phyloP scores from a whole-genome alignment of 805 yeast genomes.

The Yamadazyma takamatsuzukensis region DNA sequence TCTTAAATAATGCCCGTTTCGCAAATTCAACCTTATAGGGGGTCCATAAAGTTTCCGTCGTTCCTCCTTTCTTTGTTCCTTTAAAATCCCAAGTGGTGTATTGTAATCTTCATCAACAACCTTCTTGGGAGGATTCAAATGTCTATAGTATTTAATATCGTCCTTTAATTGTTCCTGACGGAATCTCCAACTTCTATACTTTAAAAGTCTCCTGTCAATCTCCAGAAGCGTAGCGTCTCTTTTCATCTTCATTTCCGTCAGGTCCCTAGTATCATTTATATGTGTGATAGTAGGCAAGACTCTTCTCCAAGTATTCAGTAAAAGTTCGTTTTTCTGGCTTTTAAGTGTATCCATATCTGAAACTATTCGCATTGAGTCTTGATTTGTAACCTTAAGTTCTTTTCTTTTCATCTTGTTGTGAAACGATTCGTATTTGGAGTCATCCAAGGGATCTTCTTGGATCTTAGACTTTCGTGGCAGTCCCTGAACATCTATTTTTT shows the following conservation, averaged over 20 bases:
- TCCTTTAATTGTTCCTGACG: slow-evolving; percentile 24
- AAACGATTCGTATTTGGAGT: slow-evolving; percentile 38
- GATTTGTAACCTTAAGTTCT: slow-evolving; percentile 55
- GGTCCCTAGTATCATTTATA: slow-evolving; percentile 46
- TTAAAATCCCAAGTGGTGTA: slow-evolving; percentile 20
- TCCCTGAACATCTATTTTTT: too few relatives aligned
- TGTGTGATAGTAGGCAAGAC: slow-evolving; percentile 46
- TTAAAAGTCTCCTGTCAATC: slow-evolving; percentile 32
- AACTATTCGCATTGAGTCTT: slow-evolving; percentile 51
- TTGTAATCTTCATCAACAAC: slow-evolving; percentile 9
- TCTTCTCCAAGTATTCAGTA: slow-evolving; percentile 45
- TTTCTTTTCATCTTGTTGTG: slow-evolving; percentile 62
- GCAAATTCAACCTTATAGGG: slow-evolving; percentile 29
- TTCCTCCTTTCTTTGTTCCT: slow-evolving; percentile 18
- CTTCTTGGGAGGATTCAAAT: neutral
- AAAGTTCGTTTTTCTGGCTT: slow-evolving; percentile 38
- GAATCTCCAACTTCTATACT: slow-evolving; percentile 37
- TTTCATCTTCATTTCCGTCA: slow-evolving; percentile 49
- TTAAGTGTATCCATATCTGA: slow-evolving; percentile 55
- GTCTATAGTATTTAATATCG: slow-evolving; percentile 17
- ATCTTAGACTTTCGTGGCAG: slow-evolving; percentile 10
- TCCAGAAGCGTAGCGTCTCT: slow-evolving; percentile 50
- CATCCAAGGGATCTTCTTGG: slow-evolving; percentile 41
- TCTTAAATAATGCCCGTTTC: slow-evolving; percentile 33
- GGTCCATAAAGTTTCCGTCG: slow-evolving; percentile 32